A percentile compares a stretch with the other conserved stretches of the same genome.
These are phyloP conservation scores for Coprinellus aureogranulatus DNA, from an alignment of 768 basidiomycete genomes.

Conservation along the genomic window DNA sequence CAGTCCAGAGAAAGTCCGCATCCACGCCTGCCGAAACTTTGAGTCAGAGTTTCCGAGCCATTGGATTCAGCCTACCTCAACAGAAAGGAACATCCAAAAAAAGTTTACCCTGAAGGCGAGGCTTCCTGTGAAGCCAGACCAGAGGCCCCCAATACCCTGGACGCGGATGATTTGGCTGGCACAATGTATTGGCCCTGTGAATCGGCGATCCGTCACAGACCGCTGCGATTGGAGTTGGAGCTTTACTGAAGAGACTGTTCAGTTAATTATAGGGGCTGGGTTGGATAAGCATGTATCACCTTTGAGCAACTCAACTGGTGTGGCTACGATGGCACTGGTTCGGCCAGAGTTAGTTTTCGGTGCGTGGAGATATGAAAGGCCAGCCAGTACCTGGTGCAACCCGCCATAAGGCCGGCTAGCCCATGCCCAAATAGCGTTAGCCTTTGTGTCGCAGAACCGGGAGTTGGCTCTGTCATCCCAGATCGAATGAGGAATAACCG, in stretches of 20 bases:
- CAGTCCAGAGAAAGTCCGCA: conserved; percentile 55
- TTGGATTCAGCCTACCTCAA: conserved; percentile 44
- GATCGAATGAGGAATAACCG: conserved; percentile 55
- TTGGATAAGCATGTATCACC: conserved; percentile 35
- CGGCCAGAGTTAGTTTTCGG: conserved; percentile 2
- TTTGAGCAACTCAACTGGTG: conserved; percentile 79
- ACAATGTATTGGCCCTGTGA: conserved; percentile 66
- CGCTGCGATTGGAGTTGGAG: conserved; percentile 66
- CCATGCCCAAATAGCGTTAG: conserved; percentile 66
- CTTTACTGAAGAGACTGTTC: conserved; percentile 43
- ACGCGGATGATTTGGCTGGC: conserved; percentile 57
- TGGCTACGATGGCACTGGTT: conserved; percentile 63
- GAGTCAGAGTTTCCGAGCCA: conserved; percentile 16
- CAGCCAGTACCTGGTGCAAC: conserved; percentile 65
- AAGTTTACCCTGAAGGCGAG: conserved; percentile 73
- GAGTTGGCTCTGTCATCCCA: conserved; percentile 51
- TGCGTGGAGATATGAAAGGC: not conserved
- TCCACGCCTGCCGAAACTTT: conserved; percentile 43
- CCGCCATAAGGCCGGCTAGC: conserved; percentile 64
- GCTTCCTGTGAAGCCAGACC: conserved; percentile 74
- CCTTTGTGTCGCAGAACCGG: conserved; percentile 43
- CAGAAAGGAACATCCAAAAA: conserved; percentile 74
- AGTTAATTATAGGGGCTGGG: conserved; percentile 51
- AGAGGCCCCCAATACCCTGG: conserved; percentile 66
- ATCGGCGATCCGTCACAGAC: conserved; percentile 48